phyloP scores from a whole-genome alignment of 768 basidiomycete genomes.

The Calocera cornea region DNA sequence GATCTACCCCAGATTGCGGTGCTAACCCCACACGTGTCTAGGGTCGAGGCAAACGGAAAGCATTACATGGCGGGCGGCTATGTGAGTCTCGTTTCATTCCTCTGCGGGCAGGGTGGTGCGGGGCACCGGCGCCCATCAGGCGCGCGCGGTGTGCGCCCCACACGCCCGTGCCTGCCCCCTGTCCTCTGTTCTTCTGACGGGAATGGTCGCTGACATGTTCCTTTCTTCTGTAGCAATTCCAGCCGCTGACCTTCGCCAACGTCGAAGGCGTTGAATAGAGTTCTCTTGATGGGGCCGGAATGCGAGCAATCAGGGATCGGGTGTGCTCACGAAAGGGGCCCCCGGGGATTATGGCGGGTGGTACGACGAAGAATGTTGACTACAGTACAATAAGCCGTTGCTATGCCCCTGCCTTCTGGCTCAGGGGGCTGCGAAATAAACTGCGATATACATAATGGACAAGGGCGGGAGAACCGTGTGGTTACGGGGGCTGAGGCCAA shows the following conservation, averaged over 20 bases:
- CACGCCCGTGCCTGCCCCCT: neutral
- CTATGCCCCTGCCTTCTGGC: neutral
- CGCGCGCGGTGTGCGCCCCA: neutral
- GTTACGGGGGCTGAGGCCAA: neutral
- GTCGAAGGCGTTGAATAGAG: conserved; percentile 17
- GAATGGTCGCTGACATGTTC: neutral
- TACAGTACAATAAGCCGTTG: conserved; percentile 1
- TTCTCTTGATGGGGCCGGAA: neutral
- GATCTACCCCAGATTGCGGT: neutral
- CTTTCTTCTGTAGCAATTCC: conserved; percentile 31
- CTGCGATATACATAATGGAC: neutral
- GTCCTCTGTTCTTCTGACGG: neutral
- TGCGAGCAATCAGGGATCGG: neutral
- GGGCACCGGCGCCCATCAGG: neutral
- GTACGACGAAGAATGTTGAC: neutral
- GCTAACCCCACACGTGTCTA: conserved; percentile 5
- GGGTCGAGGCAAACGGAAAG: conserved; percentile 92
- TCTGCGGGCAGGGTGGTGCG: neutral
- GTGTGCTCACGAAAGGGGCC: neutral
- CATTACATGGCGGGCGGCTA: conserved; percentile 83
- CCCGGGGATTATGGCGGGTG: neutral
- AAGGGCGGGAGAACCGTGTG: neutral
- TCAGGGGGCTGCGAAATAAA: neutral
- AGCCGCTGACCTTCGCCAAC: conserved; percentile 31
- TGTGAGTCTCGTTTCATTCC: conserved; percentile 16